A percentile compares a stretch with the other conserved stretches of the same genome.
phyloP scores from a whole-genome alignment of 352 stramenopile genomes.

The Aphanomyces invadans region DNA sequence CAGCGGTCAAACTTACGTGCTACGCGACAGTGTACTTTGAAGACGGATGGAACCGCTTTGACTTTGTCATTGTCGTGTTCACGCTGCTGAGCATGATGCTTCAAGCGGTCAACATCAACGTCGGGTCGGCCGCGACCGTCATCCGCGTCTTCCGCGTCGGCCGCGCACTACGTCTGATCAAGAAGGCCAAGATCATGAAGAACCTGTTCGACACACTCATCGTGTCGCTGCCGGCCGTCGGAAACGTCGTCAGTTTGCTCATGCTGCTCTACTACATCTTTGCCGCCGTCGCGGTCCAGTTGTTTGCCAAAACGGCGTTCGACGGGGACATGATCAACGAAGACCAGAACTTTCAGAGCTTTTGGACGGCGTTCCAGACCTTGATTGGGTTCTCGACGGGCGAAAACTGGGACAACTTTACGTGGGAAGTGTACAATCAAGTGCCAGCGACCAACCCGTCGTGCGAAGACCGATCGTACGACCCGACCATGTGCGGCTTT shows the following conservation, averaged over 20 bases:
- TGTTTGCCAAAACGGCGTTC: conserved; percentile 83
- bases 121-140: conserved; percentile 44
- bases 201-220: conserved; percentile 86
- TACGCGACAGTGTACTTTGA: conserved; percentile 77
- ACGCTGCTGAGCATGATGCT: conserved; percentile 42
- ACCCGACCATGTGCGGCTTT: conserved; percentile 55
- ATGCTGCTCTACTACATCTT: conserved; percentile 91
- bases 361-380: conserved; percentile 52
- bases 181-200: conserved; percentile 63
- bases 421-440: conserved; percentile 74
- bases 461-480: conserved; percentile 37
- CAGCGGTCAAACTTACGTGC: conserved; percentile 69
- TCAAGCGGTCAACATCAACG: background rate
- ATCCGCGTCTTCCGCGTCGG: conserved; percentile 81
- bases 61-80: conserved; percentile 53
- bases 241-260: conserved; percentile 81
- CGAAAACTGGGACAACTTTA: conserved; percentile 88
- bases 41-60: conserved; percentile 78
- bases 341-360: conserved; percentile 80
- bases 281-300: conserved; percentile 80
- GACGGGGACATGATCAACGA: conserved; percentile 51
- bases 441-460: conserved; percentile 32
- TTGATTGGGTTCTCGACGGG: conserved; percentile 86
- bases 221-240: conserved; percentile 71
- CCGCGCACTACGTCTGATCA: conserved; percentile 60